A percentile compares a stretch with the other conserved stretches of the same genome.
phyloP scores from a whole-genome alignment of 2,329 filamentous ascomycete genomes.

The Tolypocladium pustulatum region DNA sequence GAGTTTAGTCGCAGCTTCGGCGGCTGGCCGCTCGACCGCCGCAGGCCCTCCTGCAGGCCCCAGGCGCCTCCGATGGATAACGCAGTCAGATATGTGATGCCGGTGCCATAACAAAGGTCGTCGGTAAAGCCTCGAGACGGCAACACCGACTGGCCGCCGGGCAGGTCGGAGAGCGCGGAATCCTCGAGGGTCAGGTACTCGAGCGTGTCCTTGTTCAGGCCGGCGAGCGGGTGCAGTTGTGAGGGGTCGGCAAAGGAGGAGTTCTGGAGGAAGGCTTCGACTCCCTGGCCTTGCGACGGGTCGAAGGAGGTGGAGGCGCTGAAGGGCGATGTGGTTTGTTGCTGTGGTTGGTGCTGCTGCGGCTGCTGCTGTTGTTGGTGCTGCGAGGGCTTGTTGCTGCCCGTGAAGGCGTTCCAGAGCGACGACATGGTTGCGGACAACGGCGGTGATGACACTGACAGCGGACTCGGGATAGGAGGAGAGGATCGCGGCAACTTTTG shows the following conservation, averaged over 20 bases:
- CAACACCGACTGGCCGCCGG: slow-evolving; percentile 75
- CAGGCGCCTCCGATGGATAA: slow-evolving; percentile 79
- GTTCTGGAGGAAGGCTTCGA: slow-evolving; percentile 73
- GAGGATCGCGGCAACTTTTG: slow-evolving; percentile 1
- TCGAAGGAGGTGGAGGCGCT: slow-evolving; percentile 53
- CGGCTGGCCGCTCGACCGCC: slow-evolving; percentile 63
- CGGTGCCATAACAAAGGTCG: slow-evolving; percentile 95
- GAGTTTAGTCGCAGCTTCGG: slow-evolving; percentile 91
- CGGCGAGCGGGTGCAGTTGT: slow-evolving; percentile 83
- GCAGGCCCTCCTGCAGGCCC: slow-evolving; percentile 84
- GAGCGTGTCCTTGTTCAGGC: slow-evolving; percentile 82
- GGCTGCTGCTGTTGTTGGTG: slow-evolving; percentile 27
- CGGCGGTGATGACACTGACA: slow-evolving; percentile 2
- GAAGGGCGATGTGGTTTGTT: slow-evolving; percentile 9
- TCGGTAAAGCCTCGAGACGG: slow-evolving; percentile 96
- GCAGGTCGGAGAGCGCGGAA: slow-evolving; percentile 73
- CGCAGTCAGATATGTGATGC: slow-evolving; percentile 85
- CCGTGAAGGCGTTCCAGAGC: slow-evolving; percentile 52
- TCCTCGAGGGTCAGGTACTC: slow-evolving; percentile 96
- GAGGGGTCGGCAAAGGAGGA: slow-evolving; percentile 76
- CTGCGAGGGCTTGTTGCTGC: slow-evolving; percentile 39
- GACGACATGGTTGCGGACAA: slow-evolving; percentile 36
- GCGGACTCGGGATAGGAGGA: slow-evolving; percentile 4
- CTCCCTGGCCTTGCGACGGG: slow-evolving; percentile 63
- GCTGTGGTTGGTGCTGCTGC: slow-evolving; percentile 10